phyloP scores from a whole-genome alignment of 2,329 filamentous ascomycete species.

The Coniochaeta ligniaria region DNA sequence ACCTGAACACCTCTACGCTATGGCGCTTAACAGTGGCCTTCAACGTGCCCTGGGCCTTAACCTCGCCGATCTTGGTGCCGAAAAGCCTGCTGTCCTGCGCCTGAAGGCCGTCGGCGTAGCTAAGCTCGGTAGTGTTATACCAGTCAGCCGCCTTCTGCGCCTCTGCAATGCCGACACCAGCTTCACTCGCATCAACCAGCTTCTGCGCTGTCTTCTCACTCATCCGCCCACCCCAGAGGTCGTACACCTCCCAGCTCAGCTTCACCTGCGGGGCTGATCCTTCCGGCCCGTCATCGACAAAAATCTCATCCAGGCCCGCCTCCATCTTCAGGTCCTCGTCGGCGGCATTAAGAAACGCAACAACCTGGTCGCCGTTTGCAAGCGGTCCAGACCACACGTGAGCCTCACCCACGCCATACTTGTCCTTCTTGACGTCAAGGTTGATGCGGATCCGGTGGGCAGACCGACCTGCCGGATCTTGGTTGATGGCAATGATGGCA shows the following conservation, averaged over 20 bases:
- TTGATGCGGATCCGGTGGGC: conserved; percentile 2
- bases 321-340: conserved; percentile 36
- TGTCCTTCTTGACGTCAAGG: conserved; percentile 4
- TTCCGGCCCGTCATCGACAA: conserved; percentile 35
- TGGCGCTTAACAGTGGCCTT: conserved; percentile 37
- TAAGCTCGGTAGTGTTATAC: conserved; percentile 40
- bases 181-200: conserved; percentile 31
- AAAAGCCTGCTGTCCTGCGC: conserved; percentile 34
- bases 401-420: conserved; percentile 9
- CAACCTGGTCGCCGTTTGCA: conserved; percentile 26
- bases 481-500: conserved; percentile 34
- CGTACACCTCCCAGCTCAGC: conserved; percentile 42
- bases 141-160: conserved; percentile 16
- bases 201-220: conserved; percentile 30
- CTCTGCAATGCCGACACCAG: conserved; percentile 6
- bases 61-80: conserved; percentile 34
- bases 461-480: conserved; percentile 26
- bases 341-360: conserved; percentile 33
- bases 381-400: conserved; percentile 26
- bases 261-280: conserved; percentile 32
- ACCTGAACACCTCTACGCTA: conserved; percentile 41
- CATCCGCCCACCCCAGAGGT: conserved; percentile 50
- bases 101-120: conserved; percentile 37
- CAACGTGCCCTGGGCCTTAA: conserved; percentile 33
- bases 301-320: conserved; percentile 43